These are phyloP conservation scores for Ceratocystis eucalypticola DNA, from an alignment of 2,329 filamentous ascomycete genomes.

Conservation along the genomic window DNA sequence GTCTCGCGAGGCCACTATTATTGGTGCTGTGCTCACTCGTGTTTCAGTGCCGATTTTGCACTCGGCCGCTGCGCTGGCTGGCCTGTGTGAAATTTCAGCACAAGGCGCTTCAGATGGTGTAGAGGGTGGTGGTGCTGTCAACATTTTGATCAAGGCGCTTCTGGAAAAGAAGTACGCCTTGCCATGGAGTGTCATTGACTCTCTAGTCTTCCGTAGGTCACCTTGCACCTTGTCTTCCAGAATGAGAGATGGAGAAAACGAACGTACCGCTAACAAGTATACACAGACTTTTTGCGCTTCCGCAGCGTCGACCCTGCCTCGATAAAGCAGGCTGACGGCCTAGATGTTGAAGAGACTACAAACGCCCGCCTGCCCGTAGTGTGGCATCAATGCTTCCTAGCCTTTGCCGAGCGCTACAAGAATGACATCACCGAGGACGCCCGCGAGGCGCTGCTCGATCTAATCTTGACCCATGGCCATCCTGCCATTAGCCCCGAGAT, in stretches of 20 bases:
- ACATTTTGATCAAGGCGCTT: conserved; percentile 85
- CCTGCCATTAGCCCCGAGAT: conserved; percentile 83
- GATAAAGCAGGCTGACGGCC: conserved; percentile 34
- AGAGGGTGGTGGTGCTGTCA: conserved; percentile 81
- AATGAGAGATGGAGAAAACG: background rate
- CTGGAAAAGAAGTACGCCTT: conserved; percentile 96
- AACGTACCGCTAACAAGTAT: background rate
- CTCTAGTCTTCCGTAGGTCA: conserved; percentile 56
- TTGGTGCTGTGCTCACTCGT: conserved; percentile 71
- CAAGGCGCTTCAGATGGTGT: conserved; percentile 72
- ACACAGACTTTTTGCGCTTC: conserved; percentile 73
- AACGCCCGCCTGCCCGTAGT: conserved; percentile 68
- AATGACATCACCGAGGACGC: conserved; percentile 96
- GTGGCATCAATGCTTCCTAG: conserved; percentile 87
- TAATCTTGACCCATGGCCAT: conserved; percentile 75
- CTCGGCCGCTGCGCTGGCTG: conserved; percentile 80
- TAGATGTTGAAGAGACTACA: conserved; percentile 41
- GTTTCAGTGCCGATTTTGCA: conserved; percentile 84
- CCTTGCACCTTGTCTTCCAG: background rate
- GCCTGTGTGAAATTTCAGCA: conserved; percentile 85
- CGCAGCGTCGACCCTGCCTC: conserved; percentile 51
- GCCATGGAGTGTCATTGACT: conserved; percentile 87
- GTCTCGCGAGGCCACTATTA: conserved; percentile 78
- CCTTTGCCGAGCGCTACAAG: conserved; percentile 86
- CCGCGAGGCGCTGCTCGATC: conserved; percentile 75